Evolutionary conservation across 257 asterid genomes (phyloP).

Genomic region (Anisodus acutangulus): DNA sequence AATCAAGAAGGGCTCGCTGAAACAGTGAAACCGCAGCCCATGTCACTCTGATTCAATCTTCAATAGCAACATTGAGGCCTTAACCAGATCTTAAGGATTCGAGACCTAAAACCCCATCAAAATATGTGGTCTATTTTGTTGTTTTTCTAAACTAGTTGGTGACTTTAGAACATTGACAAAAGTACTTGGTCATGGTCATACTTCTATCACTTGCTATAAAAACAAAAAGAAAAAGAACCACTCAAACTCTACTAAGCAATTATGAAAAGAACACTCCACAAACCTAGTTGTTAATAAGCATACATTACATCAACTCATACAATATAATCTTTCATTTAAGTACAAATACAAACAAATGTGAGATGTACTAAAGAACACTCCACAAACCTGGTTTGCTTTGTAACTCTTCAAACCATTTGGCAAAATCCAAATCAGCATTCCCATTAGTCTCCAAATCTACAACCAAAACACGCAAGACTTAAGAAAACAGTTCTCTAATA

Average conservation of each 20-base stretch:
- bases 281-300: slow-evolving; percentile 47
- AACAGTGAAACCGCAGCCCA: background rate
- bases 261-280: slow-evolving; percentile 27
- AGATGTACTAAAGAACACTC: background rate
- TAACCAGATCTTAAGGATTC: background rate
- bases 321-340: background rate
- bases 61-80: background rate
- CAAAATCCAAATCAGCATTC: slow-evolving; percentile 69
- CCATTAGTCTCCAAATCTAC: slow-evolving; percentile 71
- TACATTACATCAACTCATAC: background rate
- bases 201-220: background rate
- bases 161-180: background rate
- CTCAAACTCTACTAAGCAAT: background rate
- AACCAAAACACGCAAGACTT: slow-evolving; percentile 23
- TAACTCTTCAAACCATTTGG: slow-evolving; percentile 75
- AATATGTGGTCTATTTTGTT: too few species aligned
- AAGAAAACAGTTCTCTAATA: too few species aligned
- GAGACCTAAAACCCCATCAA: background rate
- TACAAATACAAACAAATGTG: background rate
- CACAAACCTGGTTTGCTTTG: slow-evolving; percentile 80
- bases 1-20: background rate
- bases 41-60: background rate
- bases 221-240: background rate
- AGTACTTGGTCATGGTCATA: background rate
- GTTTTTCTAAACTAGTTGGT: background rate